These are phyloP conservation scores for Nannizziopsis barbatae DNA, from an alignment of 2,329 filamentous ascomycete species.

Conservation along the genomic window DNA sequence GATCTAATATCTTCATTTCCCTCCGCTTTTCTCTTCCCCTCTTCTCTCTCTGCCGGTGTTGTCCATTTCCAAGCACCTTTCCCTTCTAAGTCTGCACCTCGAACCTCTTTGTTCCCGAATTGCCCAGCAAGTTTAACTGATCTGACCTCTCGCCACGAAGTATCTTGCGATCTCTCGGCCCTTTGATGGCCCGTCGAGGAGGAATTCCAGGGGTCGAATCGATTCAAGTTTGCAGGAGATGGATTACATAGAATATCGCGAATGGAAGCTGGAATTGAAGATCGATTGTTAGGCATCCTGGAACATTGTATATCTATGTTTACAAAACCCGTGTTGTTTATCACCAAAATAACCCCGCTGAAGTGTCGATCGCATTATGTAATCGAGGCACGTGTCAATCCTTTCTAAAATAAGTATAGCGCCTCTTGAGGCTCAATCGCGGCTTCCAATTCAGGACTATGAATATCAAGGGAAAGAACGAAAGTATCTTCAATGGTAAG, in stretches of 20 bases:
- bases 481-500: no score
- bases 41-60: slow-evolving; percentile 16
- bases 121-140: slow-evolving; percentile 13
- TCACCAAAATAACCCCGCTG: no score
- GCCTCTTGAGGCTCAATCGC: no score
- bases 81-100: slow-evolving; percentile 32
- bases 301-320: not conserved
- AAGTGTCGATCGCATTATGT: no score
- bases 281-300: slow-evolving; percentile 16
- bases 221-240: slow-evolving; percentile 17
- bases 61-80: slow-evolving; percentile 43
- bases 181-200: slow-evolving; percentile 19
- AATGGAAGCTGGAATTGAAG: slow-evolving; percentile 18
- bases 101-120: slow-evolving; percentile 12
- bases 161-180: slow-evolving; percentile 14
- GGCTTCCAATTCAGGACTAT: no score
- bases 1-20: slow-evolving; percentile 35
- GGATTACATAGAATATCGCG: slow-evolving; percentile 18
- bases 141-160: slow-evolving; percentile 17
- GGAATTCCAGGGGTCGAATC: slow-evolving; percentile 18
- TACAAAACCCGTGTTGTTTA: not conserved
- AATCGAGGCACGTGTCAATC: no score
- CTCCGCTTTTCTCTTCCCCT: slow-evolving; percentile 20
- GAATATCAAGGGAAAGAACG: no score
- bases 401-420: no score